These are phyloP conservation scores for Euphorbia celastroides DNA, from an alignment of 441 rosid genomes.

Conservation along the genomic window DNA sequence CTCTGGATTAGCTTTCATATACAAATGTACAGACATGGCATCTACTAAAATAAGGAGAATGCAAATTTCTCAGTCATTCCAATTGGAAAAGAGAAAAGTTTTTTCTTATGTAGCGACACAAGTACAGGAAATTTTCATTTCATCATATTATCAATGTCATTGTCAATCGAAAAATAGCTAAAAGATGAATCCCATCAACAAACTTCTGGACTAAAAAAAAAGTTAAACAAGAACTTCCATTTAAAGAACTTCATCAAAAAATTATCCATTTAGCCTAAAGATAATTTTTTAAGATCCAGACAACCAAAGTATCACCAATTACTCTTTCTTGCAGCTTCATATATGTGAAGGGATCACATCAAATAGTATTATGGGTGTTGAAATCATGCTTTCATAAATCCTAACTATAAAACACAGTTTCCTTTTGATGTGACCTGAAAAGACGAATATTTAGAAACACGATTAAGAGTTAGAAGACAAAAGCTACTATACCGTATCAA, in stretches of 20 bases:
- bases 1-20: neutral
- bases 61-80: neutral
- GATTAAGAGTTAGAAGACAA: neutral
- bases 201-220: neutral
- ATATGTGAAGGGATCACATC: neutral
- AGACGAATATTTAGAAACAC: neutral
- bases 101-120: neutral
- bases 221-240: neutral
- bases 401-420: neutral
- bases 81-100: neutral
- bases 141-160: neutral
- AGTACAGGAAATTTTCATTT: neutral
- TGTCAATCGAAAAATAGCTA: neutral
- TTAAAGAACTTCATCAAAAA: neutral
- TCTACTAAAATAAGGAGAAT: no score
- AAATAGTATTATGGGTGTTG: conserved; percentile 6
- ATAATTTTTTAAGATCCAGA: neutral
- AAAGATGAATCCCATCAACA: neutral
- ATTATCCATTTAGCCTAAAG: neutral
- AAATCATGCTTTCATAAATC: conserved; percentile 5
- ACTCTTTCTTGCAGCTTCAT: neutral
- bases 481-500: conserved; percentile 63
- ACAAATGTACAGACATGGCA: neutral
- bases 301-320: conserved; percentile 1
- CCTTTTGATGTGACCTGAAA: neutral